phyloP scores from a whole-genome alignment of 164 flowering plant species.

The Platanus orientalis region DNA sequence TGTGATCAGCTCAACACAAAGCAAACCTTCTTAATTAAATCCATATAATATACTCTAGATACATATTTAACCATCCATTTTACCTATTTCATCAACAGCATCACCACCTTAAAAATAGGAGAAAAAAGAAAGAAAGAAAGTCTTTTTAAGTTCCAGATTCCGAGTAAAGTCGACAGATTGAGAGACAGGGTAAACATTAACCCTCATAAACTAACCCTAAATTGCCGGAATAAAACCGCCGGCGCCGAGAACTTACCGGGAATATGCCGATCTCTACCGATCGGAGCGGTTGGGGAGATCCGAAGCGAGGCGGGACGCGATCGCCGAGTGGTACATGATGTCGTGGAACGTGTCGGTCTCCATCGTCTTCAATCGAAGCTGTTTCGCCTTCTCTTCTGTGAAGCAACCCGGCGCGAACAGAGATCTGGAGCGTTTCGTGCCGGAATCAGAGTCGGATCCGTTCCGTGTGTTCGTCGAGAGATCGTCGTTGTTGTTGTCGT shows the following conservation, averaged over 20 bases:
- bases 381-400: constrained; percentile 80
- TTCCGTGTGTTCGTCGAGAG: not conserved
- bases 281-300: constrained; percentile 35
- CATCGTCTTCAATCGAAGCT: constrained; percentile 54
- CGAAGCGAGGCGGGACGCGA: constrained; percentile 83
- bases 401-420: constrained; percentile 49
- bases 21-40: too few species aligned
- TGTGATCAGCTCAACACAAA: too few species aligned
- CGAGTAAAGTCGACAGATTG: constrained; percentile 13
- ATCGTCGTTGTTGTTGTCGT: constrained; percentile 8
- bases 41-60: too few species aligned
- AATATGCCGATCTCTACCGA: not conserved
- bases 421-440: constrained; percentile 1
- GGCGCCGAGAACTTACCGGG: constrained; percentile 7
- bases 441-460: constrained; percentile 15
- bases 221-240: constrained; percentile 5
- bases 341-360: constrained; percentile 63
- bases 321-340: constrained; percentile 83
- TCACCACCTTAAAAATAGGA: too few species aligned
- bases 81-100: too few species aligned
- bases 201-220: not conserved
- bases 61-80: too few species aligned
- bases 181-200: not conserved
- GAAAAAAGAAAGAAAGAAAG: too few species aligned
- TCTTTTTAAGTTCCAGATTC: too few species aligned